Percentiles rank a stretch among this genome's conserved stretches.
phyloP scores from a whole-genome alignment of 192 early-diverging fungal species.

The Coemansia aciculifera region DNA sequence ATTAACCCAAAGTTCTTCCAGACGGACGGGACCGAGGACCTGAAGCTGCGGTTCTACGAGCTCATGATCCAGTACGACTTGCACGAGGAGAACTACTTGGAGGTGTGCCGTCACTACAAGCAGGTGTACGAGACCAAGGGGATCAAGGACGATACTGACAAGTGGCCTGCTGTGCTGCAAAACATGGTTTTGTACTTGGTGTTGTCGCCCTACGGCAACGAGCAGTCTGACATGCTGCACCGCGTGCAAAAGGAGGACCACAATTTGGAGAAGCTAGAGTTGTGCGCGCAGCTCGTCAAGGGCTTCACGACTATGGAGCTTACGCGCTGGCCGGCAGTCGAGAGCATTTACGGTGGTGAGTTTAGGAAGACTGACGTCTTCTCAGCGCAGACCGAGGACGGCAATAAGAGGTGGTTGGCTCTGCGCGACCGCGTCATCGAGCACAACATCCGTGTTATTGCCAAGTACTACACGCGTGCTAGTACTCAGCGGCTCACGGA shows the following conservation, averaged over 20 bases:
- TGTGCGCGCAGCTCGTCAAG: slow-evolving; percentile 84
- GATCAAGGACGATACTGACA: slow-evolving; percentile 76
- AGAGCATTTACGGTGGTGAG: slow-evolving; percentile 80
- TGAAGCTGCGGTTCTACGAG: slow-evolving; percentile 93
- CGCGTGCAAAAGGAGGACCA: slow-evolving; percentile 75
- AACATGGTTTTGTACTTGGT: slow-evolving; percentile 85
- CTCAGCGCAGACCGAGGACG: slow-evolving; percentile 67
- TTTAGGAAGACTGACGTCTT: slow-evolving; percentile 79
- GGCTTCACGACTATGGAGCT: slow-evolving; percentile 91
- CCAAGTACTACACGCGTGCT: slow-evolving; percentile 93
- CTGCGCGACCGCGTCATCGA: slow-evolving; percentile 95
- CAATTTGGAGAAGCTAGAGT: slow-evolving; percentile 65
- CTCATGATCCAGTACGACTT: slow-evolving; percentile 94
- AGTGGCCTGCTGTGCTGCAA: slow-evolving; percentile 74
- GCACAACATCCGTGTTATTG: slow-evolving; percentile 97
- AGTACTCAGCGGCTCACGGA: slow-evolving; percentile 82
- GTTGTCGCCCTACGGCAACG: slow-evolving; percentile 91
- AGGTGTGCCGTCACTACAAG: slow-evolving; percentile 90
- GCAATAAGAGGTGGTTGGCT: slow-evolving; percentile 74
- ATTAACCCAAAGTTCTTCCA: slow-evolving; percentile 95
- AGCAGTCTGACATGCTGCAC: slow-evolving; percentile 93
- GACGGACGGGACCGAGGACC: slow-evolving; percentile 68
- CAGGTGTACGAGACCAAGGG: slow-evolving; percentile 83
- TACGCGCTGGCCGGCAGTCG: slow-evolving; percentile 93
- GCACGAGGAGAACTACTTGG: slow-evolving; percentile 88